Base-by-base conservation (phyloP, 2,329 filamentous ascomycete species). In the Juglanconis sp. region DNA sequence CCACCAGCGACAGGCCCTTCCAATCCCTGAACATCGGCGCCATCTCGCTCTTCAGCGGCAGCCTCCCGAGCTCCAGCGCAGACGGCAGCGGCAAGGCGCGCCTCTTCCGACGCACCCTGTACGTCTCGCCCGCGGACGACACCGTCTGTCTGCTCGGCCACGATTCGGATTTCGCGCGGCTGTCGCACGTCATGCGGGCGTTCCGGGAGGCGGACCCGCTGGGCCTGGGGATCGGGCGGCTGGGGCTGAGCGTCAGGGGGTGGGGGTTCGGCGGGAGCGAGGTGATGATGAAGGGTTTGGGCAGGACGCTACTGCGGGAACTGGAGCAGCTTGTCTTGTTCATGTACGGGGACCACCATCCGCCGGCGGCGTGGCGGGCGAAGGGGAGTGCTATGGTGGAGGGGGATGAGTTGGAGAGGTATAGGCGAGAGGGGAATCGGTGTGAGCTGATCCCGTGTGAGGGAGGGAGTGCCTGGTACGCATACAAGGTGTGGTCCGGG, bases 91-190 rank as follows among this genome's bases (percentile, higher is more conserved):
- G 15, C 17, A 51, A 44, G 32, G 57, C 50, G 30, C 38, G 11
- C 2, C 38, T 61, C 5, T 56, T 62, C 44, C 60, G 65, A 47
- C 65, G 67, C 35, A 64, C 65, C 2, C 64, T 76, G 15, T 71
- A 73, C 56, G 51, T 75, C 10, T 66, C 71, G 40, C 72, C 71
- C 6, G 60, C 63, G 31, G 24, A 59, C 52, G 73, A 76, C 62
- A 70, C 69, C 13, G 65, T 75, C 7, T 69, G 67, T 4, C 34
- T 75, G 59, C 65, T 75, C 7, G 72, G 73, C 9, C 60, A 60
- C 48, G 68, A 71, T 7, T 58, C 69, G 30, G 64, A 69, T 49
- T 67, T 67, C 32, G 24, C 49, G 30, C 60, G 65, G 6, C 48
- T 74, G 32, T 58, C 54, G 3, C 53, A 55, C 10, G 55, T 72